Evolutionary conservation across 169 alveolate genomes (phyloP), one percentile per base, ranked within the genome.

Genomic region (Eimeria tenella): DNA sequence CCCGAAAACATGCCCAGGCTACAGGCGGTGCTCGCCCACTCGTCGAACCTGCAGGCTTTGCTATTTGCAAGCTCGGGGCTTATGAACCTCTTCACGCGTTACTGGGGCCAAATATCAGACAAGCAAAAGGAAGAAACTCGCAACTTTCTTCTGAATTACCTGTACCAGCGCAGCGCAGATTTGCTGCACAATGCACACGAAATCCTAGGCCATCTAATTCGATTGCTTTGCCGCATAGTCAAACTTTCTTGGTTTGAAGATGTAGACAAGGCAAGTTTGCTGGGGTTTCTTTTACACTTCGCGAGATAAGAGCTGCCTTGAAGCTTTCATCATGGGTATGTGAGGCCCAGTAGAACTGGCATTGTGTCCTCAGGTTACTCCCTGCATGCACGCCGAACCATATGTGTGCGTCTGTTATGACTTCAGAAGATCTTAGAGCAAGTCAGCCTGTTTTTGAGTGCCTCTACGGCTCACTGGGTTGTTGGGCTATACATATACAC

Each of bases 391-490:
- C 42, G 42, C 2, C 42, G 42, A 31, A 31, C 42, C 42, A 31
- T 31, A 31, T 31, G 42, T 31, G 42, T 75, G 93, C n/a, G 83
- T 23, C 77, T 70, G 42, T 4, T 70, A 65, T 77, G 81, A 31
- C 56, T 83, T 21, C 96, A 94, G 96, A 83, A 93, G 52, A 88
- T 96, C 53, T 89, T 95, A 71, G 97, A 94, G 73, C 97, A 96
- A 73, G 97, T 96, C 25, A 79, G 94, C 23, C 96, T 95, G 95
- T 96, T 98, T 95, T 94, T 98, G 79, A 94, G 96, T 60, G 98
- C 99, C 25, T 95, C 98, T 19, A 97, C 98, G 56, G 96, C 97
- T 74, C 99, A 98, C 89, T 98, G 99, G 99, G 98, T 98, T n/a
- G 97, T 98, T 53, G 99, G 99, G 9, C 95, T 98, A 55, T 96